Conservation (phyloP, 768 basidiomycete genomes). For the Suillus decipiens region DNA sequence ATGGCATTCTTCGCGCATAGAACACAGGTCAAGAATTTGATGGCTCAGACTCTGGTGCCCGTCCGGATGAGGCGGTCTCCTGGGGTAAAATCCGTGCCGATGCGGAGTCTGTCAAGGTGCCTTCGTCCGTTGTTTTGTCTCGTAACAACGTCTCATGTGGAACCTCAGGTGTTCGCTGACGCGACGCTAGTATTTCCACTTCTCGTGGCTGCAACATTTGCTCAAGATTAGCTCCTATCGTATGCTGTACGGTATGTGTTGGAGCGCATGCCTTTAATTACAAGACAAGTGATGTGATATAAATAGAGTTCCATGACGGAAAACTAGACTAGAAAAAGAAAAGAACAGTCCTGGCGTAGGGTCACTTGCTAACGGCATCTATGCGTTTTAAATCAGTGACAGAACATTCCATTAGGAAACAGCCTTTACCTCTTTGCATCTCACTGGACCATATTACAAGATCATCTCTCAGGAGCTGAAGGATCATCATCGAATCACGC, state of each 20-base stretch:
- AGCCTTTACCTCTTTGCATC: conserved; percentile 47
- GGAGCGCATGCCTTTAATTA: neutral
- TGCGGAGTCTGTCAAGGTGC: conserved; percentile 80
- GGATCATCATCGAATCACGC: conserved; percentile 79
- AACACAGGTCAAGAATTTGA: conserved; percentile 99
- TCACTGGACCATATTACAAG: conserved; percentile 84
- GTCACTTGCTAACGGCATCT: conserved; percentile 4
- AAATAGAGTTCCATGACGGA: conserved; percentile 10
- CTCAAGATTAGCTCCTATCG: conserved; percentile 37
- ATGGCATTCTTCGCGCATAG: conserved; percentile 35
- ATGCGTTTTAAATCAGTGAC: neutral
- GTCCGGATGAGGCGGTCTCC: conserved; percentile 96
- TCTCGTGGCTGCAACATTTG: conserved; percentile 94
- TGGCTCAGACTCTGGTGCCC: conserved; percentile 95
- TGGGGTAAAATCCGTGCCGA: conserved; percentile 98
- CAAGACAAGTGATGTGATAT: neutral
- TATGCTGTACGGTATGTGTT: too few species aligned
- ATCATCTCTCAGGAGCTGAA: conserved; percentile 84
- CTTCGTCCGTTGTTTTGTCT: neutral
- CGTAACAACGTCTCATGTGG: conserved; percentile 10
- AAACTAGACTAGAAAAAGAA: conserved; percentile 7
- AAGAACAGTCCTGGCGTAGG: neutral
- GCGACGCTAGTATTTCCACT: conserved; percentile 96
- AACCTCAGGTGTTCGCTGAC: conserved; percentile 78
- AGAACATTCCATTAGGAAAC: neutral